Percentiles rank a stretch among this genome's conserved stretches.
Conservation (phyloP, 176 grass and related monocot species). For the Aegilops speltoides region DNA sequence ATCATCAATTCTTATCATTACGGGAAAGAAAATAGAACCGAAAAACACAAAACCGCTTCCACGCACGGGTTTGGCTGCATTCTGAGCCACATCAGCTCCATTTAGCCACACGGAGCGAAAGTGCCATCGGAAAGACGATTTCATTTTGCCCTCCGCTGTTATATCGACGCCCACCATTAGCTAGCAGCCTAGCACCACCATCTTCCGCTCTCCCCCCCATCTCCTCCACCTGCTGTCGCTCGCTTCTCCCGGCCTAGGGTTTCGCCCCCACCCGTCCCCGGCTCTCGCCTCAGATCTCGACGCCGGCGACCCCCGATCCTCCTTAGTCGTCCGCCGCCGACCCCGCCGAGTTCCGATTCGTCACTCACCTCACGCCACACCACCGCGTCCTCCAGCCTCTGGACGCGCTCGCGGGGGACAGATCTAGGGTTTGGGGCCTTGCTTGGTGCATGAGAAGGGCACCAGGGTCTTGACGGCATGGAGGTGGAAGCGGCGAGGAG, state of each 20-base stretch:
- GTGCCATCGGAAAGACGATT: constrained; percentile 47
- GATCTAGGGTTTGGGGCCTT: constrained; percentile 51
- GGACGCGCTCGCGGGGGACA: constrained; percentile 16
- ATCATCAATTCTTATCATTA: background rate
- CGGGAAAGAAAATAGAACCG: background rate
- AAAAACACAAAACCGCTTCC: background rate
- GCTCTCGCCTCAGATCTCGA: constrained; percentile 36
- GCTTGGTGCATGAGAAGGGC: constrained; percentile 74
- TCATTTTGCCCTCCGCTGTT: constrained; percentile 53
- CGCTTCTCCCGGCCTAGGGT: constrained; percentile 38
- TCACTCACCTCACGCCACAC: background rate
- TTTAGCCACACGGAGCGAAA: constrained; percentile 26
- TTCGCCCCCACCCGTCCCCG: constrained; percentile 18
- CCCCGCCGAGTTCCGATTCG: constrained; percentile 32
- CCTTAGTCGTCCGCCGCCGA: constrained; percentile 2
- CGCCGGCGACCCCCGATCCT: constrained; percentile 32
- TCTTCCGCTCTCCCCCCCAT: constrained; percentile 22
- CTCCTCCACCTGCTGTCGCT: constrained; percentile 19
- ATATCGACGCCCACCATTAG: constrained; percentile 49
- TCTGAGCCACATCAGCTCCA: background rate
- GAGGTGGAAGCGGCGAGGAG: constrained; percentile 69
- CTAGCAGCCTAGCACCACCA: constrained; percentile 17
- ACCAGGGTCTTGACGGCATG: constrained; percentile 49
- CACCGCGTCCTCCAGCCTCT: constrained; percentile 21
- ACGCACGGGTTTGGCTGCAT: background rate